Evolutionary conservation across 129 eudicot genomes (phyloP).

Genomic region (Chrysanthemum seticuspe): DNA sequence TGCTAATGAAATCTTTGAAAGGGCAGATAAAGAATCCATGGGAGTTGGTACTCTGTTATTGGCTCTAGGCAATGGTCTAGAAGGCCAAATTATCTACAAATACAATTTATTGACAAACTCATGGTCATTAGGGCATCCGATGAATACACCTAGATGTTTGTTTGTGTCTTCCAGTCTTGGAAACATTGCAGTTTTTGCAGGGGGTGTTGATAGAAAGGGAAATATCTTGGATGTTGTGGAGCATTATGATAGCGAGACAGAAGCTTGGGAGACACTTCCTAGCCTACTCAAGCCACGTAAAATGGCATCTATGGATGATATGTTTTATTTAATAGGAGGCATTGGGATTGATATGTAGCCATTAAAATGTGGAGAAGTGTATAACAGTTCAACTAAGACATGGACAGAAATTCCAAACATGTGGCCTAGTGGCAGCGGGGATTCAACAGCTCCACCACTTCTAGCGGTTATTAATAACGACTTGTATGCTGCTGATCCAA

Average conservation of each 20-base stretch:
- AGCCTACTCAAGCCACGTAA: constrained; percentile 61
- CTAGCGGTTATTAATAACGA: constrained; percentile 80
- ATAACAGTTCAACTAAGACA: constrained; percentile 1
- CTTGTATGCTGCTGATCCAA: constrained; percentile 72
- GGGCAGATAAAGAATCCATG: constrained; percentile 74
- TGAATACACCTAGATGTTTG: constrained; percentile 67
- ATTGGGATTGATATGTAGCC: constrained; percentile 47
- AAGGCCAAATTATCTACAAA: constrained; percentile 54
- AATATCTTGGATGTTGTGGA: constrained; percentile 46
- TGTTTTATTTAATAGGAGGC: constrained; percentile 80
- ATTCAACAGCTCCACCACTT: constrained; percentile 52
- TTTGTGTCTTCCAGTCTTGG: constrained; percentile 84
- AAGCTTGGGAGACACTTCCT: constrained; percentile 61
- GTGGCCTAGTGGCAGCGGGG: constrained; percentile 43
- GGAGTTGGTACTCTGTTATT: constrained; percentile 85
- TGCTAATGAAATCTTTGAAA: constrained; percentile 53
- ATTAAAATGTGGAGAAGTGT: background rate
- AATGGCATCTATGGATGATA: constrained; percentile 84
- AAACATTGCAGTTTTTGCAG: constrained; percentile 69
- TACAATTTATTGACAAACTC: constrained; percentile 68
- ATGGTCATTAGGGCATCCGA: constrained; percentile 62
- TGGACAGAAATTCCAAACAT: constrained; percentile 78
- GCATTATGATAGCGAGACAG: constrained; percentile 60
- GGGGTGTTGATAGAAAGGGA: constrained; percentile 70
- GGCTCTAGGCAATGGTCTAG: constrained; percentile 53